Conservation (phyloP, 768 basidiomycete species). For the Cystofilobasidium capitatum region DNA sequence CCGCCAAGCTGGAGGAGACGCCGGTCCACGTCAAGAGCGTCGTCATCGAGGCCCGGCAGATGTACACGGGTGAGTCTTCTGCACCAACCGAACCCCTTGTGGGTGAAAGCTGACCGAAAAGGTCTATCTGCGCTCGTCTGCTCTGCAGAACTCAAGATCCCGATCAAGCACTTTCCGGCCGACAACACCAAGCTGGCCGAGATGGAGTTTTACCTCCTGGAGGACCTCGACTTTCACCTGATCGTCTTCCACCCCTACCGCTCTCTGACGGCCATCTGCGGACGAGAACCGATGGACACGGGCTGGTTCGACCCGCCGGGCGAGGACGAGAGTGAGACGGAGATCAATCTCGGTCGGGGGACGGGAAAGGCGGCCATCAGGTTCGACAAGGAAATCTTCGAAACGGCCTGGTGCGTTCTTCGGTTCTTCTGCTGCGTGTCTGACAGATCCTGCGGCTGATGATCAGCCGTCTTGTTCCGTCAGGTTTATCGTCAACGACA, state of each 20-base stretch:
- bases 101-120: neutral
- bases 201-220: constrained; percentile 98
- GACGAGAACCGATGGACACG: constrained; percentile 46
- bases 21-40: constrained; percentile 91
- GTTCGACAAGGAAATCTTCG: constrained; percentile 52
- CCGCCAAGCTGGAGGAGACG: constrained; percentile 93
- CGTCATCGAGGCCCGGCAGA: constrained; percentile 64
- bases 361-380: constrained; percentile 37
- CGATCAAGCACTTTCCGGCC: constrained; percentile 64
- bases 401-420: constrained; percentile 72
- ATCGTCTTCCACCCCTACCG: constrained; percentile 92
- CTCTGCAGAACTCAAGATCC: constrained; percentile 22
- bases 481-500: constrained; percentile 96
- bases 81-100: neutral
- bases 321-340: constrained; percentile 20
- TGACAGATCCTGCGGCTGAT: neutral
- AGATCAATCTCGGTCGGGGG: constrained; percentile 34
- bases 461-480: neutral
- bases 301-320: constrained; percentile 33
- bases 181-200: constrained; percentile 90
- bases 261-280: constrained; percentile 67
- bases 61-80: constrained; percentile 47
- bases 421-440: too few species aligned
- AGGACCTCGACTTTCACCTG: constrained; percentile 90
- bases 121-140: neutral